These are phyloP conservation scores for Saksenaea vasiformis DNA, from an alignment of 371 early-diverging fungal species.

Conservation along the genomic window DNA sequence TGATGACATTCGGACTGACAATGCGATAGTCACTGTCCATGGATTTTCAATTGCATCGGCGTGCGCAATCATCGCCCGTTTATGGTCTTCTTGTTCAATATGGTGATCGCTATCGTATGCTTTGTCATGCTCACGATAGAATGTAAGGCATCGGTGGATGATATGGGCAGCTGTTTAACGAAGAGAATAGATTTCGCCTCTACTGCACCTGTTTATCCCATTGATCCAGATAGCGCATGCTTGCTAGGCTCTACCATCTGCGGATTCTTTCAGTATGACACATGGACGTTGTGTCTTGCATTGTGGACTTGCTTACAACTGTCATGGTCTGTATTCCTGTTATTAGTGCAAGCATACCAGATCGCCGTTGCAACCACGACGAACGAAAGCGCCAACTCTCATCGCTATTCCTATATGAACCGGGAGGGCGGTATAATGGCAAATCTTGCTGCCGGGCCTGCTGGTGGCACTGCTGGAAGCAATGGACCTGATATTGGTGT, in stretches of 20 bases:
- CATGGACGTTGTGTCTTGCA: conserved; percentile 68
- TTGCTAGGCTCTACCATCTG: conserved; percentile 67
- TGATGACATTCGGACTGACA: neutral
- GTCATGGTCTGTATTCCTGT: conserved; percentile 79
- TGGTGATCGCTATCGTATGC: conserved; percentile 60
- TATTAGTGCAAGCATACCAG: conserved; percentile 78
- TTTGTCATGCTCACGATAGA: conserved; percentile 61
- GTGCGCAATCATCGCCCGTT: conserved; percentile 85
- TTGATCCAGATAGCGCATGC: conserved; percentile 47
- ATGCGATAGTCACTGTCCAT: conserved; percentile 87
- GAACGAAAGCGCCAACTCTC: conserved; percentile 83
- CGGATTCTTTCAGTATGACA: conserved; percentile 72
- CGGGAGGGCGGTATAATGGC: conserved; percentile 36
- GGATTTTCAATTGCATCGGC: conserved; percentile 93
- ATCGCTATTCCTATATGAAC: conserved; percentile 57
- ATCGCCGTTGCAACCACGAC: conserved; percentile 83
- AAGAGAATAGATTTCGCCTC: conserved; percentile 21
- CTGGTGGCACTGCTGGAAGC: conserved; percentile 39
- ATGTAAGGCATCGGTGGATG: conserved; percentile 57
- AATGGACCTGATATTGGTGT: conserved; percentile 29
- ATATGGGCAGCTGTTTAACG: neutral
- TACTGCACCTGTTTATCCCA: conserved; percentile 28
- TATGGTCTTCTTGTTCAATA: conserved; percentile 70
- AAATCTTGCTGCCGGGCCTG: conserved; percentile 34
- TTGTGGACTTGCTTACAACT: conserved; percentile 77